Percentiles rank a stretch among this genome's conserved stretches.
phyloP scores from a whole-genome alignment of 1,139 yeast genomes.

The Scheffersomyces parashehatae region DNA sequence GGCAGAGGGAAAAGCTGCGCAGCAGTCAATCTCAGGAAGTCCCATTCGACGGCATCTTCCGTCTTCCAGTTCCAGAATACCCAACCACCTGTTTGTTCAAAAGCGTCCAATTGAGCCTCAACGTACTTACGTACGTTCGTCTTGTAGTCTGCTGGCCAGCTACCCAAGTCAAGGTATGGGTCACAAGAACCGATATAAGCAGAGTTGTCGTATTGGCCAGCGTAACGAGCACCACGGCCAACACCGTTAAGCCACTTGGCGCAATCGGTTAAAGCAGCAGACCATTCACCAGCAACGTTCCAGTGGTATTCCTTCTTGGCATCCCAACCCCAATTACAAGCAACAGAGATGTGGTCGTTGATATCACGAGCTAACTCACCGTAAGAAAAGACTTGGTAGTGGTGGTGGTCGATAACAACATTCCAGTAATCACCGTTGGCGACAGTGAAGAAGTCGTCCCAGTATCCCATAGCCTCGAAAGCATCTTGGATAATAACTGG shows the following conservation, averaged over 20 bases:
- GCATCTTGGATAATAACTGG: slow-evolving; percentile 73
- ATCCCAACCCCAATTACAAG: slow-evolving; percentile 62
- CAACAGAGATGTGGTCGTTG: slow-evolving; percentile 61
- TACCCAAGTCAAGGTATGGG: slow-evolving; percentile 49
- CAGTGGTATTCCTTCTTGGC: slow-evolving; percentile 62
- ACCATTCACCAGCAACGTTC: slow-evolving; percentile 87
- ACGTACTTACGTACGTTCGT: slow-evolving; percentile 64
- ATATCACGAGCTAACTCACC: slow-evolving; percentile 57
- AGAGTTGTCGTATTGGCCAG: slow-evolving; percentile 59
- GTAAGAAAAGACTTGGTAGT: slow-evolving; percentile 80
- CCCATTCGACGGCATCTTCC: slow-evolving; percentile 87
- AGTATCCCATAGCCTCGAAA: slow-evolving; percentile 61
- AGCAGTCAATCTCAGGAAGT: slow-evolving; percentile 57
- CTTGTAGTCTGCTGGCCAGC: slow-evolving; percentile 64
- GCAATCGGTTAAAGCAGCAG: slow-evolving; percentile 94
- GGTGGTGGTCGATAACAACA: slow-evolving; percentile 85
- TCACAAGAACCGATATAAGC: slow-evolving; percentile 66
- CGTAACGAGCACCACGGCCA: slow-evolving; percentile 83
- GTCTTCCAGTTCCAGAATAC: slow-evolving; percentile 94
- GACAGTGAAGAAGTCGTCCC: slow-evolving; percentile 54
- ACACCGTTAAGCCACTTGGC: slow-evolving; percentile 91
- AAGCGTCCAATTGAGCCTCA: slow-evolving; percentile 91
- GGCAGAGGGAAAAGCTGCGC: slow-evolving; percentile 81
- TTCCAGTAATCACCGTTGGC: slow-evolving; percentile 52
- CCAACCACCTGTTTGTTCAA: slow-evolving; percentile 74